Conservation (phyloP, 2,329 filamentous ascomycete species). For the Cladosporium cucumerinum region DNA sequence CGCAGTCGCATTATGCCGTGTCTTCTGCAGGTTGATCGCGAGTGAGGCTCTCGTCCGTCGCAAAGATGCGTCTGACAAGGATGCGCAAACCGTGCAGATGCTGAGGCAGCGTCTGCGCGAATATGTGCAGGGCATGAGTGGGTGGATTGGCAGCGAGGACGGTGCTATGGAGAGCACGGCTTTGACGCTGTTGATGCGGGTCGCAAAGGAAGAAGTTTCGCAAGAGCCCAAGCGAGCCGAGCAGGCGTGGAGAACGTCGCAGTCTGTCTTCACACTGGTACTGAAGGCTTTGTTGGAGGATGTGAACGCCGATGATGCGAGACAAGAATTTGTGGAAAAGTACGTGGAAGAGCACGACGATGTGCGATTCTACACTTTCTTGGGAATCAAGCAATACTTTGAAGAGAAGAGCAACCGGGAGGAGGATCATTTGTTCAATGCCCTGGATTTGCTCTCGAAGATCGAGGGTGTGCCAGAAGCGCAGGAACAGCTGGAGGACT, state of each 20-base stretch:
- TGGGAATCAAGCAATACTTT: conserved; percentile 60
- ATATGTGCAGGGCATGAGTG: conserved; percentile 55
- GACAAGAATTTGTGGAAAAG: conserved; percentile 71
- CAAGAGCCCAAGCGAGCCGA: conserved; percentile 50
- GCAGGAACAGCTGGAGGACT: conserved; percentile 63
- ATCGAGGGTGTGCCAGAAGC: conserved; percentile 69
- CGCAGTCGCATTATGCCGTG: conserved; percentile 76
- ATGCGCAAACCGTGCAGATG: conserved; percentile 72
- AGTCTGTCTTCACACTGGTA: conserved; percentile 60
- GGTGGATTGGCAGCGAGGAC: conserved; percentile 59
- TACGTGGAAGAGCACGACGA: conserved; percentile 80
- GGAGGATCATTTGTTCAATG: conserved; percentile 52
- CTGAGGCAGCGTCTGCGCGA: conserved; percentile 70
- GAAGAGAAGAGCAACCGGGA: conserved; percentile 23
- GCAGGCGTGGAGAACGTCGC: conserved; percentile 63
- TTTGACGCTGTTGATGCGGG: conserved; percentile 75
- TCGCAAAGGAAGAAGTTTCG: conserved; percentile 73
- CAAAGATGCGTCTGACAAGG: conserved; percentile 66
- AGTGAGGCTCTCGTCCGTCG: conserved; percentile 66
- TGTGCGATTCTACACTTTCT: conserved; percentile 77
- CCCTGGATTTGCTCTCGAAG: conserved; percentile 60
- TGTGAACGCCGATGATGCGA: conserved; percentile 56
- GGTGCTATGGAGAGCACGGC: conserved; percentile 63
- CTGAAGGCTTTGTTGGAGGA: conserved; percentile 60
- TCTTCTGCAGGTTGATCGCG: conserved; percentile 78